These are phyloP conservation scores for Hebeloma cylindrosporum DNA, from an alignment of 768 basidiomycete species.

Conservation along the genomic window DNA sequence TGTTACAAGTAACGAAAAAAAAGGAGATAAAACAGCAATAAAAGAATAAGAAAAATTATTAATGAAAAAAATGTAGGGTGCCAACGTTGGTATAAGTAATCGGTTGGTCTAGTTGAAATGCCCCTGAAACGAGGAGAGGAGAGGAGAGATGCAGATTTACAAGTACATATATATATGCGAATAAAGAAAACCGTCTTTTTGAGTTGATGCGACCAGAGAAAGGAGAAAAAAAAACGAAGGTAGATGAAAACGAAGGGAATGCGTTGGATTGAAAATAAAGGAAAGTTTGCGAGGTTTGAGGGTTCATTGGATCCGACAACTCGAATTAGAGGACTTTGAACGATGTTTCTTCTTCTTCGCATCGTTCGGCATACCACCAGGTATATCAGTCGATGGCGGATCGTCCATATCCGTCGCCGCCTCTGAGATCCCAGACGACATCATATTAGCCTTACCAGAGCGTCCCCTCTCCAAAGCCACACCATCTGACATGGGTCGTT, in stretches of 20 bases:
- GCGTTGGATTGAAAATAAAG: slow-evolving; percentile 14
- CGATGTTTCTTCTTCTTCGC: slow-evolving; percentile 37
- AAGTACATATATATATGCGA: slow-evolving; percentile 14
- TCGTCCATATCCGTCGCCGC: slow-evolving; percentile 23
- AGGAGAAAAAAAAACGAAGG: neutral
- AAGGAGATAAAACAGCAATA: slow-evolving; percentile 7
- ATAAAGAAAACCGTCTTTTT: neutral
- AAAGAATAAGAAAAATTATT: neutral
- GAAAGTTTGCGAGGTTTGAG: neutral
- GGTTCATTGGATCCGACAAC: slow-evolving; percentile 49
- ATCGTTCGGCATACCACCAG: slow-evolving; percentile 37
- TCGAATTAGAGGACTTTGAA: slow-evolving; percentile 37
- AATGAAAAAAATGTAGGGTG: slow-evolving; percentile 1
- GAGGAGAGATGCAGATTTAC: slow-evolving; percentile 14
- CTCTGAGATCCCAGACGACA: too few species aligned
- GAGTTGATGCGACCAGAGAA: neutral
- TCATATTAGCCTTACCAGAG: slow-evolving; percentile 3
- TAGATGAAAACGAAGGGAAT: slow-evolving; percentile 3
- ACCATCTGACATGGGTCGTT: slow-evolving; percentile 9
- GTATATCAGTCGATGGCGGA: slow-evolving; percentile 27
- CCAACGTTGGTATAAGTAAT: too few species aligned
- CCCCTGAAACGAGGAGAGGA: slow-evolving; percentile 5
- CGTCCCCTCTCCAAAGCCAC: slow-evolving; percentile 8
- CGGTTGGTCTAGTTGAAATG: too few species aligned
- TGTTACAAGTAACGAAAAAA: slow-evolving; percentile 1